Evolutionary conservation across 768 basidiomycete genomes (phyloP), one percentile per base, ranked within the genome.

Genomic region (Boletus coccyginus): DNA sequence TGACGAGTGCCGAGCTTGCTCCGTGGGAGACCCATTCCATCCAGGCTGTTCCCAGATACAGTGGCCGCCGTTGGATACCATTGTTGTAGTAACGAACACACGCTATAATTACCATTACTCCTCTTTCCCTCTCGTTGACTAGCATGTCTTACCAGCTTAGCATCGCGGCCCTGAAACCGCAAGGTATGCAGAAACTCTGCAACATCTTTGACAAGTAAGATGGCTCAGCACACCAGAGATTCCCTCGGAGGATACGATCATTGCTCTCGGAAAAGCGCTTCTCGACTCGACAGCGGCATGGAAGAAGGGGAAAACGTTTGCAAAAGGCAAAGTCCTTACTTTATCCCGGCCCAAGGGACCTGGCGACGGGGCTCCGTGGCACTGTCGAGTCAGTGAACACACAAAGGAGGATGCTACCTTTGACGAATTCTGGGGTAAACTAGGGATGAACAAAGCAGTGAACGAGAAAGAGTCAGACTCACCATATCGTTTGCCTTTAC

Each of bases 341-440:
- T 78, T 71, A 53, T 77, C 70, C 29, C 79, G 76, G 14, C 67
- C 80, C 38, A 89, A 86, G 62, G 75, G 73, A 4, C 69, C 78
- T 13, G 77, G 68, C 7, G 85, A 86, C 57, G 81, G 77, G 27
- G 83, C 85, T 36, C 69, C 78, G 3, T 92, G 89, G 88, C 79
- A 88, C 62, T 81, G 81, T 66, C 81, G 89, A 24, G 68, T 84
- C 55, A 89, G 88, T 64, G 79, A 81, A 63, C 90, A 92, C 69
- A 68, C 78, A 13, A 65, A 77, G 7, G 75, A 82, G n/a, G 87
- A 91, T 52, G 84, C 79, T 10, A 84, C 85, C 1, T 91, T 92
- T 67, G 85, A 88, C 59, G 80, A 84, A 61, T 73, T 91, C 62
- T 91, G 90, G 90, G 76, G 75, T 39, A 85, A 82, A 62, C 69